Conservation (phyloP, 31 red algal genomes). For the Asparagopsis taxiformis region DNA sequence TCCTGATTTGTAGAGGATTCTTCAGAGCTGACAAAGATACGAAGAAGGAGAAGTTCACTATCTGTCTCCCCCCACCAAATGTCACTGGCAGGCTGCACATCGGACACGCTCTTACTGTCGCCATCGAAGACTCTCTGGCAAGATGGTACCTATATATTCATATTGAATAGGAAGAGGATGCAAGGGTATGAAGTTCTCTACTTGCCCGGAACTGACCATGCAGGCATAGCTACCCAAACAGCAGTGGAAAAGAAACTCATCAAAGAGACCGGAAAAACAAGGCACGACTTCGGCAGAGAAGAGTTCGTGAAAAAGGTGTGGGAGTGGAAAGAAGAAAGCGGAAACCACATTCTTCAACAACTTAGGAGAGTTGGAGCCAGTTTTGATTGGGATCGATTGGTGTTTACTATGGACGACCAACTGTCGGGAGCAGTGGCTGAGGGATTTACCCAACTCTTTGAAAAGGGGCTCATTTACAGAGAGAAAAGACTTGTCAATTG, state of each 20-base stretch:
- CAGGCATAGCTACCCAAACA: slow-evolving; percentile 98
- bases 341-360: slow-evolving; percentile 89
- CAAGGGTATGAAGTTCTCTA: slow-evolving; percentile 82
- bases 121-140: slow-evolving; percentile 88
- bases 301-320: slow-evolving; percentile 90
- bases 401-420: slow-evolving; percentile 90
- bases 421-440: slow-evolving; percentile 81
- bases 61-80: slow-evolving; percentile 99
- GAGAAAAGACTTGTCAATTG: slow-evolving; percentile 94
- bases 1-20: slow-evolving; percentile 79
- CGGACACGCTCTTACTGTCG: slow-evolving; percentile 89
- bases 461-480: slow-evolving; percentile 95
- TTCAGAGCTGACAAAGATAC: slow-evolving; percentile 63
- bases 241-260: slow-evolving; percentile 93
- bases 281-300: slow-evolving; percentile 86
- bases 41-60: slow-evolving; percentile 71
- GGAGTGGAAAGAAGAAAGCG: slow-evolving; percentile 95
- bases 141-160: too few relatives aligned
- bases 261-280: slow-evolving; percentile 34
- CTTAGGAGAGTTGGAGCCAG: slow-evolving; percentile 87
- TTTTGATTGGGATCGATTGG: slow-evolving; percentile 91
- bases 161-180: slow-evolving; percentile 95
- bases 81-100: slow-evolving; percentile 98
- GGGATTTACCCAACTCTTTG: slow-evolving; percentile 90
- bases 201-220: slow-evolving; percentile 97